Base-by-base conservation (phyloP, 495 filamentous ascomycete species). In the Recurvomyces mirabilis region DNA sequence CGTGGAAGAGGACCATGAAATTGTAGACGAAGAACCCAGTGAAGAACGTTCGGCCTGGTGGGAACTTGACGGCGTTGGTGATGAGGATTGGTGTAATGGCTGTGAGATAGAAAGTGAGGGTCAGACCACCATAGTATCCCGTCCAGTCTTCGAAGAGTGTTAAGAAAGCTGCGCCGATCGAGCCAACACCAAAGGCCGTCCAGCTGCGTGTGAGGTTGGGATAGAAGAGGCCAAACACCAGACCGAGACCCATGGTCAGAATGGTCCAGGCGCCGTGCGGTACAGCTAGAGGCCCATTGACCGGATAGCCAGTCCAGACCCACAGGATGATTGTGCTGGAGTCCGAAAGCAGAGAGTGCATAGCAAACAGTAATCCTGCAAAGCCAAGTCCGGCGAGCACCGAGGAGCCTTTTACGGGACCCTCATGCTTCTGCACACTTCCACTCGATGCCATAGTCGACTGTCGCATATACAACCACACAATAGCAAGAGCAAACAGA, bases 301-400 rank as follows among this genome's bases (percentile, higher is more conserved):
- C 75, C 29, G 93, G 93, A 55, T 84, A 96, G 14, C 93, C 93
- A 48, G 94, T 87, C 93, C 93, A 99, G n/a, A 84, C 85, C 93
- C 93, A 99, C 19, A 86, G 71, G 47, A 96, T 94, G 87, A 96
- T 96, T 23, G 93, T 99, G 65, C 91, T 95, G 0, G 88, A 95
- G 59, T 99, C 93, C 0, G 91, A 93, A 20, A 99, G 71, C 12
- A 96, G 72, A 1, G 87, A 94, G 56, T 95, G 88, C 56, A 96
- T 68, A n/a, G 72, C 85, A 53, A 96, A 99, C 54, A 94, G 69
- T 15, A 95, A 59, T 40, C 85, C 93, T 28, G 72, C 87, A 41
- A 95, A 64, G 37, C 93, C 85, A 41, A 93, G 46, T 20, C 76
- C 81, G 32, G 87, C 73, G 33, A 93, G 68, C 24, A 82, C 43